Base-by-base conservation (phyloP, 176 grass and related monocot genomes). In the Microstegium vimineum region DNA sequence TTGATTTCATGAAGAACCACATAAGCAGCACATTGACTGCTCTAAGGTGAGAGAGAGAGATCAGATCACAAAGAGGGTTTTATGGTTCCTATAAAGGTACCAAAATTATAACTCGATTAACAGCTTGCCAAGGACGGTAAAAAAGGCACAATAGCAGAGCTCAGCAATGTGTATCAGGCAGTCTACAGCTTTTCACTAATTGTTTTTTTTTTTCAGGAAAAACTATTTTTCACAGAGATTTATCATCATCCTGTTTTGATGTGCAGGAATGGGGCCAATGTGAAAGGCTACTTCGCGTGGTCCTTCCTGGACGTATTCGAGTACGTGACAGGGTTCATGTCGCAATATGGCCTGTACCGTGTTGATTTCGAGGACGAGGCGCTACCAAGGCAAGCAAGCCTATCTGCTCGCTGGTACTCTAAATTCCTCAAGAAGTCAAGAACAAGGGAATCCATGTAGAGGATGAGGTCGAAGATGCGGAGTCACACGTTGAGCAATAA, bases 231-330 rank as follows among this genome's bases (percentile, higher is more conserved):
- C 9, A 14, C 7, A 69, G 43, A 28, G 12, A 70, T 82, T 15
- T 77, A 77, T 49, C 5, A 31, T 38, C 15, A 8, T 26, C 3
- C 33, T 84, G 28, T 51, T 11, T 38, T 52, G 20, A 22, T 32
- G 6, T 86, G 82, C 70, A 92, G 88, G 86, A 87, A 94, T 37
- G 92, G 92, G 66, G 78, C 63, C 8, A 84, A 92, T 31, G 90
- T 94, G 80, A 97, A 80, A 84, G 86, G 90, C 28, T 97, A 92
- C 51, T 92, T 92, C 20, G 42, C 51, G 3, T 97, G 92, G 92
- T 49, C 74, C 42, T 94, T 92, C 43, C 6, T 97, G 80, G 92
- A 94, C 83, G 36, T 94, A 1, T 92, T 92, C 37, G 90, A 97
- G 72, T 72, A 86, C 18, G 7, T 92, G 5, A 0, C 13, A 3